These are phyloP conservation scores for Candida saitoana DNA, from an alignment of 805 yeast genomes.

Conservation along the genomic window DNA sequence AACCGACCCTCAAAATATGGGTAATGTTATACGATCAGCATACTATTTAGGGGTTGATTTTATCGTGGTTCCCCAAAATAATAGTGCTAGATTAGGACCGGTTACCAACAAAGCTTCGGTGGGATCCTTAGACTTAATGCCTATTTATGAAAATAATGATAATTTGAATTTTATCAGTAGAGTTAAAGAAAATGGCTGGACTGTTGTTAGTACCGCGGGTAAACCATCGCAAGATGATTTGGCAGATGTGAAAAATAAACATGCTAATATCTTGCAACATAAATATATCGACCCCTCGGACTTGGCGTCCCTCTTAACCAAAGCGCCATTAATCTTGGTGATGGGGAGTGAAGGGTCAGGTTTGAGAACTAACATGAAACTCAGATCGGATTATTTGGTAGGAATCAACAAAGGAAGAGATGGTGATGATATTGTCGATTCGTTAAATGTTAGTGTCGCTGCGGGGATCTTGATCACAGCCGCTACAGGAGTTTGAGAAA, in stretches of 20 bases:
- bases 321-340: constrained; percentile 63
- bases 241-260: constrained; percentile 19
- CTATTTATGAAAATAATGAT: constrained; percentile 53
- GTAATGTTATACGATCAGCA: constrained; percentile 77
- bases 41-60: constrained; percentile 82
- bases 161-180: constrained; percentile 61
- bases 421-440: constrained; percentile 51
- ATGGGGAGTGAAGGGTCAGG: constrained; percentile 88
- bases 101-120: constrained; percentile 76
- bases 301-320: constrained; percentile 39
- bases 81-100: constrained; percentile 73
- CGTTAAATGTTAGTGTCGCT: constrained; percentile 88
- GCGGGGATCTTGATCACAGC: constrained; percentile 56
- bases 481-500: too few relatives aligned
- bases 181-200: constrained; percentile 63
- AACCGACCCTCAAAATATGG: constrained; percentile 83
- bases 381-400: constrained; percentile 52
- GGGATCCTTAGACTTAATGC: constrained; percentile 76
- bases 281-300: constrained; percentile 39
- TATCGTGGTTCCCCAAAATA: constrained; percentile 61
- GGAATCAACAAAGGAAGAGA: constrained; percentile 33
- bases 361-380: constrained; percentile 60
- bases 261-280: constrained; percentile 25
- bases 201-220: constrained; percentile 58
- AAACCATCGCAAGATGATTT: constrained; percentile 20